Conservation (phyloP, 2,329 filamentous ascomycete species). For the Fusarium albosuccineum region DNA sequence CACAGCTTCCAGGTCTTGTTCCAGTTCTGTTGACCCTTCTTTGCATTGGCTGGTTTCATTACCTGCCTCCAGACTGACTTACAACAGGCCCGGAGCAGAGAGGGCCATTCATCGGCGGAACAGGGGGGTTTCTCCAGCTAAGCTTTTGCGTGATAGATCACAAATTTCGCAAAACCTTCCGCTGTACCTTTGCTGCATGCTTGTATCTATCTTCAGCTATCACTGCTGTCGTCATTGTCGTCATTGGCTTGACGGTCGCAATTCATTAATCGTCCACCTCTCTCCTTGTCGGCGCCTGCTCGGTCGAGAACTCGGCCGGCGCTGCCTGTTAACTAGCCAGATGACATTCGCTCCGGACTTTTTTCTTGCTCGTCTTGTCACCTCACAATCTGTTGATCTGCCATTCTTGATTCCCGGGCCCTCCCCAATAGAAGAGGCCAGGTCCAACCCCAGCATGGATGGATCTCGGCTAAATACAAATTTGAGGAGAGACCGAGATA, state of each 20-base stretch:
- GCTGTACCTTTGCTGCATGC: background rate
- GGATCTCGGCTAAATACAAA: slow-evolving; percentile 43
- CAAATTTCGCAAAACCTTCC: slow-evolving; percentile 4
- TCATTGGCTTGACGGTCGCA: slow-evolving; percentile 1
- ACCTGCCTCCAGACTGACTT: background rate
- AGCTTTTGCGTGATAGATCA: slow-evolving; percentile 8
- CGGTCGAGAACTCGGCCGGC: slow-evolving; percentile 17
- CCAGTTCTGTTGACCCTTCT: background rate
- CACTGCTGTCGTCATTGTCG: slow-evolving; percentile 16
- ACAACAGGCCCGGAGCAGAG: slow-evolving; percentile 4
- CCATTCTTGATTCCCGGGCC: slow-evolving; percentile 1
- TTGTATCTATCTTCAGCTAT: slow-evolving; percentile 3
- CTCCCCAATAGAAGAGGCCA: slow-evolving; percentile 2
- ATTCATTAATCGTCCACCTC: background rate
- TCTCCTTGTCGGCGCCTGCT: slow-evolving; percentile 10
- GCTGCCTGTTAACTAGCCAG: slow-evolving; percentile 9
- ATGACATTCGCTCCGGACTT: slow-evolving; percentile 12
- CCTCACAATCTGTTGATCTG: slow-evolving; percentile 21
- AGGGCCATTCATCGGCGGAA: slow-evolving; percentile 6
- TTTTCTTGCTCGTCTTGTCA: slow-evolving; percentile 1
- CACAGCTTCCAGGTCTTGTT: background rate
- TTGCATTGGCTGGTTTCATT: slow-evolving; percentile 1
- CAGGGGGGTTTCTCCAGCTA: slow-evolving; percentile 4
- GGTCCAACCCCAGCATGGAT: slow-evolving; percentile 21
- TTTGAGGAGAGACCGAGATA: slow-evolving; percentile 43